phyloP scores from a whole-genome alignment of 2,329 filamentous ascomycete species.

The Neofusicoccum laricinum region DNA sequence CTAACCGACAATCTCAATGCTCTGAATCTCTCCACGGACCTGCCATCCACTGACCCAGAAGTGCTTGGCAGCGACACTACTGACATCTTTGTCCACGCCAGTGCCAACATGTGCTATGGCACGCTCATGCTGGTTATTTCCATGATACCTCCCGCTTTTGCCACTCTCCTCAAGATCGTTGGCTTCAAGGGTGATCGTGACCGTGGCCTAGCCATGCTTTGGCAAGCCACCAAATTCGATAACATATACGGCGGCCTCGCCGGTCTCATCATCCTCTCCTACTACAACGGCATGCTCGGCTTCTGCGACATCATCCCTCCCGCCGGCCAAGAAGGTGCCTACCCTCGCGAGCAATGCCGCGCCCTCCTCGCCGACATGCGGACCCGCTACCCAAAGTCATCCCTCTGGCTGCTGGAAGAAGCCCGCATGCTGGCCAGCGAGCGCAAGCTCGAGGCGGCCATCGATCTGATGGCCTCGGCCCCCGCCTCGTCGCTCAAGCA shows the following conservation, averaged over 20 bases:
- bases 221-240: constrained; percentile 79
- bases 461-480: constrained; percentile 61
- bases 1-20: background rate
- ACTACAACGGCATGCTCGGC: constrained; percentile 83
- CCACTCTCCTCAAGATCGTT: constrained; percentile 79
- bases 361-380: constrained; percentile 72
- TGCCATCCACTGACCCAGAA: background rate
- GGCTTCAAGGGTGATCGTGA: constrained; percentile 89
- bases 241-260: constrained; percentile 94
- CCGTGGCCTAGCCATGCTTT: constrained; percentile 79
- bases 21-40: background rate
- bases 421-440: constrained; percentile 71
- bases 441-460: constrained; percentile 63
- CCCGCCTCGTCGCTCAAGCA: constrained; percentile 69
- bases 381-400: constrained; percentile 71
- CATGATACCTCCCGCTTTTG: constrained; percentile 87
- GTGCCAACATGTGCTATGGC: constrained; percentile 85
- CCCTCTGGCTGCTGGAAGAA: constrained; percentile 84
- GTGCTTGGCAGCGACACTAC: constrained; percentile 67
- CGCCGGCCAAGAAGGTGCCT: constrained; percentile 54
- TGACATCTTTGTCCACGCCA: constrained; percentile 86
- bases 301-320: constrained; percentile 82
- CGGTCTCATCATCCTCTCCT: constrained; percentile 74
- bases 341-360: constrained; percentile 67
- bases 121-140: constrained; percentile 83